Base-by-base conservation (phyloP, 2,329 filamentous ascomycete genomes). In the Atkinsonella texensis region DNA sequence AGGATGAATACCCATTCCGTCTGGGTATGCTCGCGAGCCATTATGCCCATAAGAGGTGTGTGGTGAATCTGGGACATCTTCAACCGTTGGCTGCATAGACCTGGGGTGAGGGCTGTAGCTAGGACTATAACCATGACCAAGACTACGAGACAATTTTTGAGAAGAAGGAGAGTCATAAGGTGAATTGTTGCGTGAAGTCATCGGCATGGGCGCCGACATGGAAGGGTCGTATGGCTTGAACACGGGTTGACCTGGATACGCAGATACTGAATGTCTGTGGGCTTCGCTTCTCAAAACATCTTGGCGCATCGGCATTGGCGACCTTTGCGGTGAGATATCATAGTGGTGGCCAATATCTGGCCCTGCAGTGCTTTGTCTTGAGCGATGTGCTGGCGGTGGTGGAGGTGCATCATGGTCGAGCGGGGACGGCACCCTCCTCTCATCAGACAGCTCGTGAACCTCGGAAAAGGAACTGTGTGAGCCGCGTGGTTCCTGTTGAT, bases 31-130 rank as follows among this genome's bases (percentile, higher is more conserved):
- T 31, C 59, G 58, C 39, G 58, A 55, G 17, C 51, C 57, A 48
- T 56, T 59, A 15, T 62, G 59, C 31, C 60, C 50, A 46, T 58
- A 55, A 8, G 60, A 55, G n/a, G 67, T 62, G 7, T 57, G 57
- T 1, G 71, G 69, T 1, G 76, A 75, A 47, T 82, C 79, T 4
- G 81, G 80, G 6, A 75, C 79, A 55, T 85, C 81, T 60, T 85
- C 82, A 6, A 81, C 80, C 7, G 76, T 83, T 2, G 76, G 79
- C 58, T 82, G 80, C 76, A 80, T 75, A 1, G 74, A 73, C 53
- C 72, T 70, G 59, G 70, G 67, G 41, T 73, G 73, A 39, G 64
- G 59, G 50, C 74, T 75, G 58, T 70, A 74, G n/a, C 61, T 62
- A 28, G 64, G 59, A 50, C 74, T 76, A 58, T 70, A 74, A 17